Percentiles rank a stretch among this genome's conserved stretches.
These are phyloP conservation scores for Aplosporella prunicola DNA, from an alignment of 2,329 filamentous ascomycete genomes.

Conservation along the genomic window DNA sequence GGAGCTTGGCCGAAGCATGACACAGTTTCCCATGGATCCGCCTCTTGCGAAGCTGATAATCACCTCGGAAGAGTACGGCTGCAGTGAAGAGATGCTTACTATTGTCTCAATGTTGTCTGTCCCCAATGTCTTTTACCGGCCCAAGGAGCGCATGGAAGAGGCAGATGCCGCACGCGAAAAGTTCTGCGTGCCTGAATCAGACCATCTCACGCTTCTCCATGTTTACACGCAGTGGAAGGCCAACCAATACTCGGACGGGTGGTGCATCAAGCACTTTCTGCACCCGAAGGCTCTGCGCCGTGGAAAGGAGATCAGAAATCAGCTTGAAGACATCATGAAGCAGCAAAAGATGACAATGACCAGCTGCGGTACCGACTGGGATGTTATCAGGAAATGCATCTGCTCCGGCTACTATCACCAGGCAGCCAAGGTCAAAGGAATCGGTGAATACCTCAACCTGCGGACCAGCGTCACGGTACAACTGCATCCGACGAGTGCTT, in stretches of 20 bases:
- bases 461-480: slow-evolving; percentile 90
- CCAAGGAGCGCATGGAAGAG: slow-evolving; percentile 93
- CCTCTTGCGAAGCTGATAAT: slow-evolving; percentile 91
- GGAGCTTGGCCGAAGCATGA: slow-evolving; percentile 81
- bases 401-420: slow-evolving; percentile 98
- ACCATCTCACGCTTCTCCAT: slow-evolving; percentile 90
- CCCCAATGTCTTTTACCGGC: slow-evolving; percentile 91
- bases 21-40: slow-evolving; percentile 95
- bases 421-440: slow-evolving; percentile 88
- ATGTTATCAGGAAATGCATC: slow-evolving; percentile 89
- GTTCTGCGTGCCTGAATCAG: slow-evolving; percentile 96
- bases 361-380: slow-evolving; percentile 94
- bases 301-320: slow-evolving; percentile 88
- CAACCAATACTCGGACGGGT: slow-evolving; percentile 80
- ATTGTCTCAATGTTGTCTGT: slow-evolving; percentile 98
- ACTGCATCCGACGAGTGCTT: slow-evolving; percentile 83
- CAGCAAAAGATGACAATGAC: slow-evolving; percentile 82
- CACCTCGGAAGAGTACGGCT: slow-evolving; percentile 79
- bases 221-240: slow-evolving; percentile 93
- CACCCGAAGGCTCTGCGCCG: slow-evolving; percentile 89
- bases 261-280: slow-evolving; percentile 89
- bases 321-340: slow-evolving; percentile 87
- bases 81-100: slow-evolving; percentile 95
- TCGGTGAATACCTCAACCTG: slow-evolving; percentile 95
- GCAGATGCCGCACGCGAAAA: slow-evolving; percentile 92